phyloP scores from a whole-genome alignment of 2,329 filamentous ascomycete species.

The Aspergillus neoniger region DNA sequence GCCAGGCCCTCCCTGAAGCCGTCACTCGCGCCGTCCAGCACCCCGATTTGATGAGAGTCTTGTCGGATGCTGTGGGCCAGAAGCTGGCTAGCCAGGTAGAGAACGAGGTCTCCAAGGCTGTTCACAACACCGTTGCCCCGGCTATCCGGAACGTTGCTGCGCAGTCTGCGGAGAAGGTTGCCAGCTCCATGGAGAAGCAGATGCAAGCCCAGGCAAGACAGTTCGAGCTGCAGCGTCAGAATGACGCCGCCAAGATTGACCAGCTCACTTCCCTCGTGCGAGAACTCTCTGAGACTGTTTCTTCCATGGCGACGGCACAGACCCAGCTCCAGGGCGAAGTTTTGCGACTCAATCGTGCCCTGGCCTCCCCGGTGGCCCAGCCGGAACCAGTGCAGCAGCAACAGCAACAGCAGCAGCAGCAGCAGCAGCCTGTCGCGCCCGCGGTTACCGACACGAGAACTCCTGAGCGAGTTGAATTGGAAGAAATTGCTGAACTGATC shows the following conservation, averaged over 20 bases:
- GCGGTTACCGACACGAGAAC: slow-evolving; percentile 25
- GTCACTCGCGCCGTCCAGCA: slow-evolving; percentile 70
- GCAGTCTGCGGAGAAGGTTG: slow-evolving; percentile 67
- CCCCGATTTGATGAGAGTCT: slow-evolving; percentile 68
- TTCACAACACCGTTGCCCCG: slow-evolving; percentile 67
- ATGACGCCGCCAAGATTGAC: slow-evolving; percentile 60
- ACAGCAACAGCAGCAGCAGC: slow-evolving; percentile 19
- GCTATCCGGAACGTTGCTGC: slow-evolving; percentile 65
- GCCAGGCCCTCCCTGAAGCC: slow-evolving; percentile 66
- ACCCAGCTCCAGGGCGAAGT: slow-evolving; percentile 45
- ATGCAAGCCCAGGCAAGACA: slow-evolving; percentile 55
- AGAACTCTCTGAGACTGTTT: slow-evolving; percentile 55
- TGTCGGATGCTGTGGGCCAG: slow-evolving; percentile 71
- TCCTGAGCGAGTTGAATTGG: slow-evolving; percentile 44
- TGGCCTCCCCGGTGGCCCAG: slow-evolving; percentile 25
- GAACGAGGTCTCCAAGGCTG: slow-evolving; percentile 62
- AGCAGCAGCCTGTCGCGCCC: slow-evolving; percentile 17
- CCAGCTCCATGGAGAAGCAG: slow-evolving; percentile 67
- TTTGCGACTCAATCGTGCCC: slow-evolving; percentile 36
- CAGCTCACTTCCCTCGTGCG: slow-evolving; percentile 60
- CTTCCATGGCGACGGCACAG: slow-evolving; percentile 47
- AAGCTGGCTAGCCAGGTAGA: slow-evolving; percentile 70
- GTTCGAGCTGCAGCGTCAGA: slow-evolving; percentile 53
- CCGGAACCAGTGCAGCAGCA: slow-evolving; percentile 16
- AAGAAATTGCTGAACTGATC: slow-evolving; percentile 46